These are phyloP conservation scores for Leccinum subgranulosum DNA, from an alignment of 768 basidiomycete species.

Conservation along the genomic window DNA sequence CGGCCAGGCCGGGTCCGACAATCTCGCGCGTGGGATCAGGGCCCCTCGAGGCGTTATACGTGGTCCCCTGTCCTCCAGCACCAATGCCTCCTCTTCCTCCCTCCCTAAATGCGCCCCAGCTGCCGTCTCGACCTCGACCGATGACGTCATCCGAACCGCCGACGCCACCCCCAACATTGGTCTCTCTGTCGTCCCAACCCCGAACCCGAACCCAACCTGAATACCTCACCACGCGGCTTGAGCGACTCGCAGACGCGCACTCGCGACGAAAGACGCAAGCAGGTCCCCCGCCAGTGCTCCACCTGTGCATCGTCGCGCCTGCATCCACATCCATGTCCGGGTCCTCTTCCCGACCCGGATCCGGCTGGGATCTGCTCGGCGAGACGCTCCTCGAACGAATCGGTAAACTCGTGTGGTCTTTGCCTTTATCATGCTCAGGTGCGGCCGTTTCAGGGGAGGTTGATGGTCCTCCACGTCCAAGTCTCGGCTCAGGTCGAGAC, in stretches of 20 bases:
- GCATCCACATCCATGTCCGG: background rate
- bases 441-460: background rate
- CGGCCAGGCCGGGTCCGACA: background rate
- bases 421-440: background rate
- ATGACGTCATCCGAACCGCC: background rate
- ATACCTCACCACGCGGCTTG: conserved; percentile 2
- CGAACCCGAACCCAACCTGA: background rate
- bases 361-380: background rate
- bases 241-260: conserved; percentile 15
- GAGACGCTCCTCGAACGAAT: conserved; percentile 20
- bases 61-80: background rate
- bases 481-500: no score
- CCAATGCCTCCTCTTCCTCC: background rate
- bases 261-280: conserved; percentile 24
- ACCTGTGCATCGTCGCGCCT: conserved; percentile 15
- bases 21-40: conserved; percentile 10
- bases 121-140: background rate
- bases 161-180: background rate
- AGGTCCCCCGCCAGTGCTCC: conserved; percentile 30
- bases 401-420: conserved; percentile 19
- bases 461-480: no score
- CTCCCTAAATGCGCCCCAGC: background rate
- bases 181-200: background rate
- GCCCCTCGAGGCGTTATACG: conserved; percentile 24
- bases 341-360: background rate